Percentiles rank a stretch among this genome's conserved stretches.
Evolutionary conservation across 2,329 filamentous ascomycete genomes (phyloP).

Genomic region (Fusarium stilboides): DNA sequence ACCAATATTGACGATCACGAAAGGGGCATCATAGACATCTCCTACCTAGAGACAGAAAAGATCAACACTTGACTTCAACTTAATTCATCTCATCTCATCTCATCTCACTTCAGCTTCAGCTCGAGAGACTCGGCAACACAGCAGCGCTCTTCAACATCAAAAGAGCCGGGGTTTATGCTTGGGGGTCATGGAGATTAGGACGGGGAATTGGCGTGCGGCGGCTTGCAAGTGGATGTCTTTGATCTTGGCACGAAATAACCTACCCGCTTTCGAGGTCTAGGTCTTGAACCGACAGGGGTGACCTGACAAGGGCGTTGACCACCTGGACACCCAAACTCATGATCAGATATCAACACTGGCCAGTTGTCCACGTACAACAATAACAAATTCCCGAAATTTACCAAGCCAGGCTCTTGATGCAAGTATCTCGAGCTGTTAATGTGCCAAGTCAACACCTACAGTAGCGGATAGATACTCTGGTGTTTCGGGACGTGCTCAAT

Average conservation of each 20-base stretch:
- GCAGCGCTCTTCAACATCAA: conserved; percentile 14
- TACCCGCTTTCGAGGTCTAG: conserved; percentile 25
- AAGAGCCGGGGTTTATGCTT: conserved; percentile 20
- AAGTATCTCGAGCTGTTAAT: no score
- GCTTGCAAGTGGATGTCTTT: conserved; percentile 32
- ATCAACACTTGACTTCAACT: conserved; percentile 24
- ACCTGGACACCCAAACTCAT: conserved; percentile 19
- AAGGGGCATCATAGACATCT: conserved; percentile 33
- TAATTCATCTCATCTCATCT: conserved; percentile 6
- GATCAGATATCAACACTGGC: conserved; percentile 2
- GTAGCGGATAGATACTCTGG: no score
- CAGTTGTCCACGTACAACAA: background rate
- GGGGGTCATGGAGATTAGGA: conserved; percentile 39
- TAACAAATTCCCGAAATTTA: background rate
- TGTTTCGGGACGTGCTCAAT: no score
- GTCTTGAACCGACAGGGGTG: conserved; percentile 26
- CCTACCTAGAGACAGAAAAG: conserved; percentile 32
- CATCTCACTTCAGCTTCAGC: conserved; percentile 13
- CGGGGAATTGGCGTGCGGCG: conserved; percentile 42
- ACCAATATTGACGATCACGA: conserved; percentile 8
- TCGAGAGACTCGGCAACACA: background rate
- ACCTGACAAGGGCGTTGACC: conserved; percentile 20
- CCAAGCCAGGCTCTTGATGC: no score
- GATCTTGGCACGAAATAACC: conserved; percentile 31
- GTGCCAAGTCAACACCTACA: no score